These are phyloP conservation scores for Solanum pimpinellifolium DNA, from an alignment of 257 asterid species.

Conservation along the genomic window DNA sequence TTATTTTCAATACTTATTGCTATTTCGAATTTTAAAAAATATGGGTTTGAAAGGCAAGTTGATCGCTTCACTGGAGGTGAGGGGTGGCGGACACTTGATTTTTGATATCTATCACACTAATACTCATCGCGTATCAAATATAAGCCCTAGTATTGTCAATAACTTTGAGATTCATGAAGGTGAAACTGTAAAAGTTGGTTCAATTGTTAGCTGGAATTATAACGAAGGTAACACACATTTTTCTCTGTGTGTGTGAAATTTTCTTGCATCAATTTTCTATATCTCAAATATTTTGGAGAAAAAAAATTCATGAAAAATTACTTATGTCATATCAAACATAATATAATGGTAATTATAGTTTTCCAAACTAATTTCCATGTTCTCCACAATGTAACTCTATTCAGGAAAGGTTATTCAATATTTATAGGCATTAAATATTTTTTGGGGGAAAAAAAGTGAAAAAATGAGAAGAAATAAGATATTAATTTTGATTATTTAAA, in stretches of 20 bases:
- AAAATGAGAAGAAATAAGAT: not conserved
- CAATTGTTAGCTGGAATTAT: not conserved
- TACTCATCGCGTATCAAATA: not conserved
- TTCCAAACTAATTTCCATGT: not conserved
- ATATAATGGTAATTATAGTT: not conserved
- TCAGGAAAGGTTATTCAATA: not conserved
- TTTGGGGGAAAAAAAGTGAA: not conserved
- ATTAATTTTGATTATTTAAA: not conserved
- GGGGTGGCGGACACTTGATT: not conserved
- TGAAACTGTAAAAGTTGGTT: not conserved
- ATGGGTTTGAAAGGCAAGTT: not conserved
- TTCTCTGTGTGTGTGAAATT: not conserved
- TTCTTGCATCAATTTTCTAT: not conserved
- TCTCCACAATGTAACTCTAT: not conserved
- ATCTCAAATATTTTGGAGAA: not conserved
- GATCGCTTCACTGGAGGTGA: not conserved
- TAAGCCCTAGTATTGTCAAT: not conserved
- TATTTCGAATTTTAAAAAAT: not conserved
- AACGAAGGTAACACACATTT: not conserved
- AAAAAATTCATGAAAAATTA: not conserved
- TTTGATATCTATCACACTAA: not conserved
- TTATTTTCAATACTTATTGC: not conserved
- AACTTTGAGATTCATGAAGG: not conserved
- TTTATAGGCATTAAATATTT: not conserved
- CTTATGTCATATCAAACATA: not conserved